Conservation (phyloP, 768 basidiomycete species). For the Leccinum boreale region DNA sequence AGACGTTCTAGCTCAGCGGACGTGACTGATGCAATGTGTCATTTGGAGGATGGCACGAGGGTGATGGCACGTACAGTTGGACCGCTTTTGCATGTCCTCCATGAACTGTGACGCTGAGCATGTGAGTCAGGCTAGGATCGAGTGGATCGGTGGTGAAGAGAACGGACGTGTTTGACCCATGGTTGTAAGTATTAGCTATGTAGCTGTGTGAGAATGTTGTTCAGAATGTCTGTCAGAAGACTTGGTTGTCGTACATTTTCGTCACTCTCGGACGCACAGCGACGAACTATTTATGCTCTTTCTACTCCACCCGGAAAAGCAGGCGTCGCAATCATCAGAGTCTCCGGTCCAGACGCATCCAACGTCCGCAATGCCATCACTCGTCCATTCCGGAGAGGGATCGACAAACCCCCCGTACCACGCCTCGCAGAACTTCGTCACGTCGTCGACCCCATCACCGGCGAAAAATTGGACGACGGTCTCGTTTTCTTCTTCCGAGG, state of each 20-base stretch:
- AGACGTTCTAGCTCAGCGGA: constrained; percentile 89
- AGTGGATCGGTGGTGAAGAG: background rate
- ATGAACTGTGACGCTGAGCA: constrained; percentile 84
- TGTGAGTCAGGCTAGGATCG: constrained; percentile 3
- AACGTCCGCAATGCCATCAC: constrained; percentile 64
- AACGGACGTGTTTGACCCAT: constrained; percentile 86
- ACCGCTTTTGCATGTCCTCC: constrained; percentile 95
- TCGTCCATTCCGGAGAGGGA: constrained; percentile 23
- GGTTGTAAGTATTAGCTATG: constrained; percentile 16
- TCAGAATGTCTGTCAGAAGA: background rate
- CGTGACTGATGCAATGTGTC: constrained; percentile 62
- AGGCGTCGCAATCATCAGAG: constrained; percentile 76
- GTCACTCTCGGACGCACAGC: constrained; percentile 48
- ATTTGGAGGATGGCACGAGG: background rate
- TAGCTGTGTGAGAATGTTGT: background rate
- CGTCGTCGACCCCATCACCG: constrained; percentile 59
- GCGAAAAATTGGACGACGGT: constrained; percentile 72
- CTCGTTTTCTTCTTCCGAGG: constrained; percentile 82
- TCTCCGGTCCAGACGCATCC: constrained; percentile 75
- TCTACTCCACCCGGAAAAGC: constrained; percentile 85
- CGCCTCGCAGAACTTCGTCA: constrained; percentile 71
- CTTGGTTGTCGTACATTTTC: constrained; percentile 9
- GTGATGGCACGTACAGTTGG: constrained; percentile 76
- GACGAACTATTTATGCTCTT: constrained; percentile 80
- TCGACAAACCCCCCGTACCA: constrained; percentile 41